Percentiles rank a stretch among this genome's conserved stretches.
These are phyloP conservation scores for Volvox carteri DNA, from an alignment of 163 green algal species.

Conservation along the genomic window DNA sequence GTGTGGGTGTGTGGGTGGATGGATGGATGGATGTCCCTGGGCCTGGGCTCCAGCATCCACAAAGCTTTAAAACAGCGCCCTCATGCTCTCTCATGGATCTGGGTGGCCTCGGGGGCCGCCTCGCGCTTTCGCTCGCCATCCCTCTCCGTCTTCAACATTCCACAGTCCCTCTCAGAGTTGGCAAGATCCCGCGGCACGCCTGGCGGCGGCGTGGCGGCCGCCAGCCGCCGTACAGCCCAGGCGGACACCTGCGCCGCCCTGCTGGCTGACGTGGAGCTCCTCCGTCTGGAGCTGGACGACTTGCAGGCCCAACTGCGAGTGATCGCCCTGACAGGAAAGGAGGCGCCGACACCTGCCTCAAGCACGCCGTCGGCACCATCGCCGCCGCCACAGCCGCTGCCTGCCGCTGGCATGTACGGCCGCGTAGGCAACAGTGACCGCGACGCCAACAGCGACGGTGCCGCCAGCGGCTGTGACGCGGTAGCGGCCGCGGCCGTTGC, in stretches of 20 bases:
- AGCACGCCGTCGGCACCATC: too few relatives aligned
- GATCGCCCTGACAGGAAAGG: neutral
- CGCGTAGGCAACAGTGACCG: neutral
- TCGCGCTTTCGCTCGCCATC: too few relatives aligned
- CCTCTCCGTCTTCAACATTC: too few relatives aligned
- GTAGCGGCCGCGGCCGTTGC: neutral
- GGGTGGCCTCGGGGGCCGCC: too few relatives aligned
- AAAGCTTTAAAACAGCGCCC: too few relatives aligned
- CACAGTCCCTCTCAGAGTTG: slow-evolving; percentile 32
- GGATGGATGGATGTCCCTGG: too few relatives aligned
- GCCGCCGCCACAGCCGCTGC: neutral
- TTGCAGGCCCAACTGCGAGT: slow-evolving; percentile 5
- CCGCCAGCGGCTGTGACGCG: neutral
- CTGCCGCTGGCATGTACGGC: neutral
- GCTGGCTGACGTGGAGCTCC: slow-evolving; percentile 30
- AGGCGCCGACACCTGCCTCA: neutral
- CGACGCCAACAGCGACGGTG: neutral
- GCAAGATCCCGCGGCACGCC: neutral
- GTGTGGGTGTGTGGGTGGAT: too few relatives aligned
- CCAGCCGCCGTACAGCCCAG: neutral
- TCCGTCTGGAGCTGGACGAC: slow-evolving; percentile 6
- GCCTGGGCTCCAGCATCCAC: too few relatives aligned
- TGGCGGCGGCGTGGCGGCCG: neutral
- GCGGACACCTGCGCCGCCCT: slow-evolving; percentile 24
- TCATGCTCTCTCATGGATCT: too few relatives aligned